These are phyloP conservation scores for Trichoderma breve DNA, from an alignment of 2,329 filamentous ascomycete species.

Conservation along the genomic window DNA sequence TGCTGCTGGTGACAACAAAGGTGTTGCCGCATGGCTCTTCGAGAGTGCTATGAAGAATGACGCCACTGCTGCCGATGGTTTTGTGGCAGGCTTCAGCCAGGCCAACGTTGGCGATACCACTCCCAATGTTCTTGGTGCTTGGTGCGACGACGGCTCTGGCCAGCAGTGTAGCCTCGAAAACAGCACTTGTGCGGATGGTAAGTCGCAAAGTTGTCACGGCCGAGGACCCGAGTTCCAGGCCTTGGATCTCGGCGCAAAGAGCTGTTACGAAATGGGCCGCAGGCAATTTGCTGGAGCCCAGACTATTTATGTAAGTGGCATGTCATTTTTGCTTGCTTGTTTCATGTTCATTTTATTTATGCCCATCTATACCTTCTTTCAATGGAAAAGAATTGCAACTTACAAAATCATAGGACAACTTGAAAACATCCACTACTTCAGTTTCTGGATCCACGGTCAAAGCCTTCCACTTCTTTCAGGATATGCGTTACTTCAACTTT, in stretches of 20 bases:
- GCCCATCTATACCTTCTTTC: background rate
- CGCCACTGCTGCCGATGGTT: slow-evolving; percentile 58
- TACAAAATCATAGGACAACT: slow-evolving; percentile 47
- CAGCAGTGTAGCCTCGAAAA: slow-evolving; percentile 71
- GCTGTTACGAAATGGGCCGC: slow-evolving; percentile 72
- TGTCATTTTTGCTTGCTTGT: background rate
- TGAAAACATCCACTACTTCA: slow-evolving; percentile 46
- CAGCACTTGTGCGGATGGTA: slow-evolving; percentile 75
- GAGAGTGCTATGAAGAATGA: slow-evolving; percentile 65
- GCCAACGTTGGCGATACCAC: slow-evolving; percentile 88
- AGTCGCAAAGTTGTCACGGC: slow-evolving; percentile 68
- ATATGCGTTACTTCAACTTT: slow-evolving; percentile 77
- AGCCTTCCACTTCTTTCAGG: slow-evolving; percentile 80
- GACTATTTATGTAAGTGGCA: slow-evolving; percentile 37
- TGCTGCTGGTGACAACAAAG: slow-evolving; percentile 93
- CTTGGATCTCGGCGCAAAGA: slow-evolving; percentile 69
- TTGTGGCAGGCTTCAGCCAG: slow-evolving; percentile 90
- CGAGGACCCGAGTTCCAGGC: slow-evolving; percentile 67
- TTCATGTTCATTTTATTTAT: background rate
- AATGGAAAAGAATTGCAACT: background rate
- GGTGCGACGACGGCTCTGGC: slow-evolving; percentile 81
- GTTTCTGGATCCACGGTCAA: slow-evolving; percentile 67
- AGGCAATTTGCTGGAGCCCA: slow-evolving; percentile 66
- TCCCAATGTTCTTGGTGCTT: slow-evolving; percentile 83
- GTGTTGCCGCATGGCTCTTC: slow-evolving; percentile 81